Conservation (phyloP, 495 filamentous ascomycete genomes). For the Annulohypoxylon moriforme region DNA sequence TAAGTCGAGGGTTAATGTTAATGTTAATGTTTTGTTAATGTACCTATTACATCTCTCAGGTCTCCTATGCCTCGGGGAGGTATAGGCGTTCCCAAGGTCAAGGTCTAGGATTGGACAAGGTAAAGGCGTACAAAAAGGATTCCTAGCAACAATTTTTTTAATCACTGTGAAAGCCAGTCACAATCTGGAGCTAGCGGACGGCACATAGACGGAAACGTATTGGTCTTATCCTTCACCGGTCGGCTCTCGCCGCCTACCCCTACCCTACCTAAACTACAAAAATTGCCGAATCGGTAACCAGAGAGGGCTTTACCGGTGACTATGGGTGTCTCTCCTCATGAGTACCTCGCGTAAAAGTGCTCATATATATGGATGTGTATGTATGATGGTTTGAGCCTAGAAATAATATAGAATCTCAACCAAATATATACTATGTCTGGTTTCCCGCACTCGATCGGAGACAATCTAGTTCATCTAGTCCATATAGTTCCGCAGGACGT, state of each 20-base stretch:
- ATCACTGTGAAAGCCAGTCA: constrained; percentile 30
- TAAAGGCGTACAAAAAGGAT: constrained; percentile 39
- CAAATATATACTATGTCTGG: constrained; percentile 28
- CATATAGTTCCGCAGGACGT: constrained; percentile 28
- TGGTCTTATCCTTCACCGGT: constrained; percentile 46
- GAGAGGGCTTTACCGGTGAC: constrained; percentile 36
- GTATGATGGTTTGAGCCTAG: constrained; percentile 27
- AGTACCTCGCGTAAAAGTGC: constrained; percentile 40
- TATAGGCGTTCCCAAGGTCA: constrained; percentile 28
- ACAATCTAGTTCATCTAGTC: constrained; percentile 23
- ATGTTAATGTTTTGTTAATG: neutral
- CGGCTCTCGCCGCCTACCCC: constrained; percentile 42
- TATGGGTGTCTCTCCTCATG: constrained; percentile 1
- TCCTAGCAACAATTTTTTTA: constrained; percentile 12
- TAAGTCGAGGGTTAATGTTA: constrained; percentile 6
- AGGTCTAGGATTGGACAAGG: constrained; percentile 44
- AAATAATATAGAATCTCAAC: constrained; percentile 37
- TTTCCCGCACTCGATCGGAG: constrained; percentile 40
- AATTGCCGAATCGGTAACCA: constrained; percentile 44
- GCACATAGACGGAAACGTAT: constrained; percentile 40
- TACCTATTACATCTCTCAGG: constrained; percentile 36
- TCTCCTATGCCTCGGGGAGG: constrained; percentile 28
- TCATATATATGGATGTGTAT: constrained; percentile 30
- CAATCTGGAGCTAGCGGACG: constrained; percentile 41
- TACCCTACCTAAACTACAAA: constrained; percentile 35